Base-by-base conservation (phyloP, 1,284 basidiomycete species). In the Taiwanofungus camphoratus region DNA sequence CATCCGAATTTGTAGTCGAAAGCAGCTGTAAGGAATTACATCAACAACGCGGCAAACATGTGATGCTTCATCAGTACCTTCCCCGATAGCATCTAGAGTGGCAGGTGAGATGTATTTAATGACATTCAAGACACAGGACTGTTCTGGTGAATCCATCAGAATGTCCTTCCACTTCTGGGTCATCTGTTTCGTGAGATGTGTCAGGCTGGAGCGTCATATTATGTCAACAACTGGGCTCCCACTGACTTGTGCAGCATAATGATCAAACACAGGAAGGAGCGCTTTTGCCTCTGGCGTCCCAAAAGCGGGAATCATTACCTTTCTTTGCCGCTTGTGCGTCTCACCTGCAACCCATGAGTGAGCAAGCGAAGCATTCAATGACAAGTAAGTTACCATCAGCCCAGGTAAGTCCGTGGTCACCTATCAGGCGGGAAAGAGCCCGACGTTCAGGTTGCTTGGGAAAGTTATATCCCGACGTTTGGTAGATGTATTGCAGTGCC, bases 201-300 rank as follows among this genome's bases (percentile, higher is more conserved):
- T 44, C 39, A 33, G 24, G 16, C 36, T 34, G 16, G 29, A 27
- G 26, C 26, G 26, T 27, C 33, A 55, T 13, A 44, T 56, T 23
- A 46, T 38, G 9, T 51, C 49, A 31, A 41, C 51, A 41, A n/a
- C n/a, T 23, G 35, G 3, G 30, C 21, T 26, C 24, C 36, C 12
- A 51, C 59, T 42, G 54, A 71, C 76, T 59, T 71, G 63, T 36
- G 68, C 61, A 9, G 67, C 70, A 40, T 68, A 63, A 45, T 68
- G 65, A 31, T 62, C 64, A 57, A 78, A 77, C 19, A 74, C 67
- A 9, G 74, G 70, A 1, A 76, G 61, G 35, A 74, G 70, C 2
- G 69, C 65, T 45, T 68, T 74, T 4, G 69, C 65, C 48, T 77
- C 74, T 0, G 69, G 68, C 5, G 58, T 45, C 1, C 69, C 65